Conservation (phyloP, 2,329 filamentous ascomycete genomes). For the Trichoderma lentiforme region DNA sequence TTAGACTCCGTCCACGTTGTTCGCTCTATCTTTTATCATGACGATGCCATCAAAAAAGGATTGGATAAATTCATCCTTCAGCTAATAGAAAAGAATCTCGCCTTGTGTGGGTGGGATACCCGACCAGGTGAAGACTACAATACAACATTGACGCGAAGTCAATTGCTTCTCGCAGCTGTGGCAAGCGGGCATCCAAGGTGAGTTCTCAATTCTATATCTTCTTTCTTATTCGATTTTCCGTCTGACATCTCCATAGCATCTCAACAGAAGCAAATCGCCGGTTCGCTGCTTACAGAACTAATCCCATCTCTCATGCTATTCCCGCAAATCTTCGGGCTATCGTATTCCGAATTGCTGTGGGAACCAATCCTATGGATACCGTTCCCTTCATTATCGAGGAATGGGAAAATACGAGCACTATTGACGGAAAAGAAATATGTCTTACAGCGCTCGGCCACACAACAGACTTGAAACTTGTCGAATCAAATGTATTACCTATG, state of each 20-base stretch:
- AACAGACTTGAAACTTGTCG: background rate
- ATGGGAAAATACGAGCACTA: background rate
- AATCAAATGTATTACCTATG: background rate
- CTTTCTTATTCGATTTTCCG: background rate
- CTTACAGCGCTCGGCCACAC: background rate
- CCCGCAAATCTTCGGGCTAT: background rate
- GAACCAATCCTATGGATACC: background rate
- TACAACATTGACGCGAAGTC: background rate
- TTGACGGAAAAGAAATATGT: background rate
- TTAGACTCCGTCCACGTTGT: background rate
- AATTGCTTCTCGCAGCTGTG: background rate
- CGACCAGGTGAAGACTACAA: background rate
- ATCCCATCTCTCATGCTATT: background rate
- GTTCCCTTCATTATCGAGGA: background rate
- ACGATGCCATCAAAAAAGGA: background rate
- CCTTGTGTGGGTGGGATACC: background rate
- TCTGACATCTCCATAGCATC: background rate
- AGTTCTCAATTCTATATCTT: background rate
- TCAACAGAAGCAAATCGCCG: background rate
- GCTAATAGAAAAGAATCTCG: background rate
- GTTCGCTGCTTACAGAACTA: background rate
- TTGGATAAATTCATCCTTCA: background rate
- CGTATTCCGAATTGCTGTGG: background rate
- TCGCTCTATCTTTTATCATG: background rate
- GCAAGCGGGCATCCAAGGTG: background rate